phyloP scores from a whole-genome alignment of 2,329 filamentous ascomycete species.

The Tolypocladium ovalisporum region DNA sequence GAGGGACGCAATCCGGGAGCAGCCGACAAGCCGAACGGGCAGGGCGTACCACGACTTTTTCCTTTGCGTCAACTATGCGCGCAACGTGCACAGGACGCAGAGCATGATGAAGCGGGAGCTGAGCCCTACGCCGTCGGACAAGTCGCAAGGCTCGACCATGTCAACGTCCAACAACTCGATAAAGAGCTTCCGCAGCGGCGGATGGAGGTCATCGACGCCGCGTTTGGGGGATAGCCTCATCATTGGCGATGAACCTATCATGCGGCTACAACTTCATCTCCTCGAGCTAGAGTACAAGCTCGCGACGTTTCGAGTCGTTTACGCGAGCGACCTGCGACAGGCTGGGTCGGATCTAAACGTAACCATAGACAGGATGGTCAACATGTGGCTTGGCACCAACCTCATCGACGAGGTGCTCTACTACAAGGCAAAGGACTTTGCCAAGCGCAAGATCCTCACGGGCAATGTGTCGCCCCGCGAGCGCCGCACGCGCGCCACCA shows the following conservation, averaged over 20 bases:
- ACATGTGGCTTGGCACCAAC: constrained; percentile 18
- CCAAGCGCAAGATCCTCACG: constrained; percentile 6
- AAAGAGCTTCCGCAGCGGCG: constrained; percentile 2
- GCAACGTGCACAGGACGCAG: constrained; percentile 7
- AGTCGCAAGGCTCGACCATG: constrained; percentile 9
- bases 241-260: constrained; percentile 11
- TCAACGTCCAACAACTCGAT: constrained; percentile 9
- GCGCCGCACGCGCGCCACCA: constrained; percentile 9
- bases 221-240: constrained; percentile 11
- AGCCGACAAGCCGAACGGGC: constrained; percentile 10
- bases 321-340: constrained; percentile 15
- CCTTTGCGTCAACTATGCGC: constrained; percentile 18
- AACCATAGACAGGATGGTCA: constrained; percentile 14
- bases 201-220: constrained; percentile 10
- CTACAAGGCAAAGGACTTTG: constrained; percentile 18
- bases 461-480: constrained; percentile 8
- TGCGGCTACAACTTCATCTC: constrained; percentile 15
- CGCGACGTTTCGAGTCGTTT: constrained; percentile 14
- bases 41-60: constrained; percentile 16
- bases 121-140: constrained; percentile 11
- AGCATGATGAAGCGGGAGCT: constrained; percentile 6
- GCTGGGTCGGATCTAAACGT: constrained; percentile 7
- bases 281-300: constrained; percentile 19
- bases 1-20: constrained; percentile 13
- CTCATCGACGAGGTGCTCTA: constrained; percentile 16